Evolutionary conservation across 2,329 filamentous ascomycete species (phyloP).

Genomic region (Onygena corvina): DNA sequence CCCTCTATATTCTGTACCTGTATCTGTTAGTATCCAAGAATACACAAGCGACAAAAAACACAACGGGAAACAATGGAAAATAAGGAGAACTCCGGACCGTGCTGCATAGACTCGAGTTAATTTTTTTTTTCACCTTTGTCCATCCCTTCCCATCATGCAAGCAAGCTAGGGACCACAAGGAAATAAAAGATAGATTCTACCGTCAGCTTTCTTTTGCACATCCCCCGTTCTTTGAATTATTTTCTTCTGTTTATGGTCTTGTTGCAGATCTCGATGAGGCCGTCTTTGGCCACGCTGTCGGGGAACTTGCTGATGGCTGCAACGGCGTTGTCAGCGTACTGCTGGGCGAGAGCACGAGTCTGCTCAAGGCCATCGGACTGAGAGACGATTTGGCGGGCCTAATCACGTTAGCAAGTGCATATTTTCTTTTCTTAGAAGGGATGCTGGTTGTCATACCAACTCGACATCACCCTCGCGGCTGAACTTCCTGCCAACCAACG

Average conservation of each 20-base stretch:
- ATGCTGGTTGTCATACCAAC: constrained; percentile 47
- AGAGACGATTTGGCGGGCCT: constrained; percentile 80
- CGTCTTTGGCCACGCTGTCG: constrained; percentile 86
- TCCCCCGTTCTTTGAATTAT: constrained; percentile 31
- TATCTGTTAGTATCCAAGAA: no score
- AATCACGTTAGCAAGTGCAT: background rate
- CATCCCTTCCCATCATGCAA: no score
- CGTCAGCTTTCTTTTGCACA: background rate
- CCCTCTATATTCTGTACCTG: no score
- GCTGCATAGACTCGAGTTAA: no score
- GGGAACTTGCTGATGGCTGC: constrained; percentile 74
- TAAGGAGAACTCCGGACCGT: no score
- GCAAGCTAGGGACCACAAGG: no score
- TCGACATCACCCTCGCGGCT: constrained; percentile 68
- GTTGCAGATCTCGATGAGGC: constrained; percentile 82
- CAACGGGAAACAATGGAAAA: no score
- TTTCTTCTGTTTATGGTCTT: constrained; percentile 86
- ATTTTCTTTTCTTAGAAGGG: background rate
- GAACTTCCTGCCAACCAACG: constrained; percentile 86
- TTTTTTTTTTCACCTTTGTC: no score
- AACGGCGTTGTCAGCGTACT: constrained; percentile 81
- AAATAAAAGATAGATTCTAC: no score
- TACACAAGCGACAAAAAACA: no score
- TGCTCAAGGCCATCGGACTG: constrained; percentile 81
- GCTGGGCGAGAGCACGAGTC: constrained; percentile 76